Evolutionary conservation across 78 protist genomes (phyloP).

Genomic region (Dictyostelium discoideum): DNA sequence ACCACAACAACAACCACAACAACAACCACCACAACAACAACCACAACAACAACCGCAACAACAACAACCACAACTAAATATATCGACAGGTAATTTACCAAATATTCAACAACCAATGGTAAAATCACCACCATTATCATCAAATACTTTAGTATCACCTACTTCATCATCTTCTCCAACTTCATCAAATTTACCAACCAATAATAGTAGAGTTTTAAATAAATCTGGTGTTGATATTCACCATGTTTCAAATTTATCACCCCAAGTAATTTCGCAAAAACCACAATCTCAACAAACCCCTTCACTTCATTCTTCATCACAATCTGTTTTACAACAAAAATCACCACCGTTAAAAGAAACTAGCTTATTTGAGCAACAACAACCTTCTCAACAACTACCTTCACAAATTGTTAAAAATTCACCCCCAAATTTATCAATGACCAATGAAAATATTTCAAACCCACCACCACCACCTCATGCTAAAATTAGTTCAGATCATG

Average conservation of each 20-base stretch:
- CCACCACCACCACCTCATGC: background rate
- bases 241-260: background rate
- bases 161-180: background rate
- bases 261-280: background rate
- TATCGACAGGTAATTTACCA: background rate
- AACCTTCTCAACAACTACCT: background rate
- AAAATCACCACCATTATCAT: constrained; percentile 1
- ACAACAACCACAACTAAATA: background rate
- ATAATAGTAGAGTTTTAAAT: background rate
- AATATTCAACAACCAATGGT: background rate
- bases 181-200: background rate
- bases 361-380: background rate
- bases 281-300: background rate
- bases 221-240: background rate
- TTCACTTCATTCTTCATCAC: background rate
- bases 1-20: background rate
- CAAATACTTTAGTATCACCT: background rate
- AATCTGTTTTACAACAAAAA: background rate
- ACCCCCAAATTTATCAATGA: background rate
- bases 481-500: background rate
- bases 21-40: background rate
- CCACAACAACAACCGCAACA: constrained; percentile 17
- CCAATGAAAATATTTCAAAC: background rate
- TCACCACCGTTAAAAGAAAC: constrained; percentile 2
- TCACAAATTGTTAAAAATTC: background rate